Base-by-base conservation (phyloP, 2,329 filamentous ascomycete genomes). In the Rutstroemia sp. region DNA sequence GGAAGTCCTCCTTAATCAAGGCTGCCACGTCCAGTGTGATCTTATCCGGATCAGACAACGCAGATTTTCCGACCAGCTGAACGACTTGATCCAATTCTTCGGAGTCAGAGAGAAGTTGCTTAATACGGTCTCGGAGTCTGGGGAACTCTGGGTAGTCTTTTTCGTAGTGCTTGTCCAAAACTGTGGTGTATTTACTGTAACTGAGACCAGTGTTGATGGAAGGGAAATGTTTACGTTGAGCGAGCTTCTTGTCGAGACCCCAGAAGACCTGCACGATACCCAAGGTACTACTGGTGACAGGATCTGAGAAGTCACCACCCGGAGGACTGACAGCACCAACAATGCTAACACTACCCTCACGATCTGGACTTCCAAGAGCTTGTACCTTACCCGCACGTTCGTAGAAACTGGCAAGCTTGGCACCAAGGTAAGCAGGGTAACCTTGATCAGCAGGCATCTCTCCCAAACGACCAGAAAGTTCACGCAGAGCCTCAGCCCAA, bases 381-480 rank as follows among this genome's bases (percentile, higher is more conserved):
- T 84, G 82, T 61, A 92, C 87, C 71, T 89, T 88, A 64, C 94
- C 94, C 63, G 94, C 94, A 78, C 94, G 92, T 76, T 99, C 94
- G 82, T 99, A 99, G 82, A 99, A 99, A 69, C 91, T 96, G 61
- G 94, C 94, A 63, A 99, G 83, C 78, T 99, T 99, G 64, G 94
- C 90, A 76, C 90, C 86, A 55, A 99, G 82, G 72, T 99, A 99
- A 51, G 94, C 94, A 47, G 94, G 94, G 86, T 96, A 99, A 84
- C 94, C 94, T 75, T 99, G 94, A 74, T 99, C 94, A 73, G 94
- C 94, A 76, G 94, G 94, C 94, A 99, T 99, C 75, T 99, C 94
- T 80, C 94, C 94, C 59, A 99, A 80, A 81, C 94, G 94, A 80
- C 94, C 94, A 36, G 94, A 99, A 73, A 99, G 86, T 74, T 99